Evolutionary conservation across 345 rosid genomes (phyloP), one percentile per base, ranked within the genome.

Genomic region (Camelina neglecta): DNA sequence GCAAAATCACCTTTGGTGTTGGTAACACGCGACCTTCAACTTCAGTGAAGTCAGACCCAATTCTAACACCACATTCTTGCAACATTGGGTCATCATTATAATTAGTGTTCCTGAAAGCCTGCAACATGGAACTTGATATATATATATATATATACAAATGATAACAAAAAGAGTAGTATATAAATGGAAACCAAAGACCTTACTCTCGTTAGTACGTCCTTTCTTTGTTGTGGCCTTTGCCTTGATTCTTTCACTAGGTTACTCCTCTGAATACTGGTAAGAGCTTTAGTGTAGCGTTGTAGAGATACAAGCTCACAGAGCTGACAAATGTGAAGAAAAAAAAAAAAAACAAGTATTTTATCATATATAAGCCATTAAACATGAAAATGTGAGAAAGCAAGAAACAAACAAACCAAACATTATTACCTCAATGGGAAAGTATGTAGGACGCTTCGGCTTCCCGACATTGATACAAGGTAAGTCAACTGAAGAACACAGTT

Each of bases 401-500:
- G 12, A 10, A 31, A 56, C 0, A 23, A 11, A 11, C 3, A 67
- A 67, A 18, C 10, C 5, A 35, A 31, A 44, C 6, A 4, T 26
- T 6, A 41, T 33, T 63, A 88, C 98, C 92, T 93, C 97, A 20
- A 91, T 20, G 31, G 98, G 97, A 67, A 88, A 47, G 75, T 80
- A 90, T 29, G 85, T 84, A 2, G 97, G 98, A 33, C 90, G 85
- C 69, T 90, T 93, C 11, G 95, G 90, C 76, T 87, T 93, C 23
- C 98, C 97, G 57, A 93, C 97, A 79, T 86, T 89, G 39, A 93
- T 85, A 75, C 98, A 93, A 2, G 88, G 97, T 10, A 91, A 74
- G 65, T 11, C 68, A 48, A 18, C 89, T 53, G 97, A 93, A 75
- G 86, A 83, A 0, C 66, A 75, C 83, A 90, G 66, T 3, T 78